Percentiles rank a stretch among this genome's conserved stretches.
These are phyloP conservation scores for Colletotrichum coccodes DNA, from an alignment of 2,329 filamentous ascomycete genomes.

Conservation along the genomic window DNA sequence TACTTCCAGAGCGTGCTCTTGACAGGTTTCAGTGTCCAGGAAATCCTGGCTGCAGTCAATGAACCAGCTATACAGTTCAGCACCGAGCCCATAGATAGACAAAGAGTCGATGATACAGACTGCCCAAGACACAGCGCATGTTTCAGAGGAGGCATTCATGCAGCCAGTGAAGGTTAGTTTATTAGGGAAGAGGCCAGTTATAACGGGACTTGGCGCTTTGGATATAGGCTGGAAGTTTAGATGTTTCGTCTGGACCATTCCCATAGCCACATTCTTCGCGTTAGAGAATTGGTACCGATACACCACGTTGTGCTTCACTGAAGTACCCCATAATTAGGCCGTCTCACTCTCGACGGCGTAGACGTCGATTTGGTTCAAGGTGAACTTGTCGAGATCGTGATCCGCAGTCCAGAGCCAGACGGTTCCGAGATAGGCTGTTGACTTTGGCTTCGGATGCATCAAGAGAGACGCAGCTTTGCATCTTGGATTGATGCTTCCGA, in stretches of 20 bases:
- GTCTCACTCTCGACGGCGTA: slow-evolving; percentile 42
- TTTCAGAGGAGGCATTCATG: background rate
- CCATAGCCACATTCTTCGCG: slow-evolving; percentile 58
- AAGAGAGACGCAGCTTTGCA: slow-evolving; percentile 58
- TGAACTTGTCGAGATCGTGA: slow-evolving; percentile 59
- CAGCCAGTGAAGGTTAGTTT: slow-evolving; percentile 25
- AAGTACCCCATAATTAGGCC: slow-evolving; percentile 37
- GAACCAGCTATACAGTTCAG: too few species aligned
- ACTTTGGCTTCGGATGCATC: slow-evolving; percentile 54
- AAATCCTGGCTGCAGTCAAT: too few species aligned
- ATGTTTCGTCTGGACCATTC: slow-evolving; percentile 54
- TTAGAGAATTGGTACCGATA: slow-evolving; percentile 61
- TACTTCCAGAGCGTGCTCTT: too few species aligned
- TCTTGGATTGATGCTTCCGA: too few species aligned
- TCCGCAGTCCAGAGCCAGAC: slow-evolving; percentile 76
- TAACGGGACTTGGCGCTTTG: slow-evolving; percentile 35
- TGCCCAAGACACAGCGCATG: background rate
- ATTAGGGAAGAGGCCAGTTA: slow-evolving; percentile 6
- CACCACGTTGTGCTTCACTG: slow-evolving; percentile 44
- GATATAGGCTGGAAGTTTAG: slow-evolving; percentile 41
- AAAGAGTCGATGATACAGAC: background rate
- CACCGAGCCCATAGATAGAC: background rate
- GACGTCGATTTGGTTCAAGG: slow-evolving; percentile 41
- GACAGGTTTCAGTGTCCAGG: too few species aligned
- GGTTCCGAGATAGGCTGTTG: slow-evolving; percentile 61